Evolutionary conservation across 2,329 filamentous ascomycete species (phyloP), one percentile per base, ranked within the genome.

Genomic region (Alternaria sp.): DNA sequence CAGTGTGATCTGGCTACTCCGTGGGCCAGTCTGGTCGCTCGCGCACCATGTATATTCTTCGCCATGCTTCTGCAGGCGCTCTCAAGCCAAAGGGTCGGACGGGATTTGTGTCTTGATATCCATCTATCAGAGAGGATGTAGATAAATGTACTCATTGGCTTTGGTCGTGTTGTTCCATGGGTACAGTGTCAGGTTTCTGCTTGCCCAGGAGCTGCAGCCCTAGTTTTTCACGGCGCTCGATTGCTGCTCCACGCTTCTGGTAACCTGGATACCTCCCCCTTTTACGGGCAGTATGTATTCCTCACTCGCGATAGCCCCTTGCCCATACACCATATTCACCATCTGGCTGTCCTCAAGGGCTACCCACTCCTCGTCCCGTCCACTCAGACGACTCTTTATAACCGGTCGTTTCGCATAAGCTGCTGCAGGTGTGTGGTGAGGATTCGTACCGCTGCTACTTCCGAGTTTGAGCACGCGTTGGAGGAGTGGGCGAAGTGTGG

Each of bases 341-440:
- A 39, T 54, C 37, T 50, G 51, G 8, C 44, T 31, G 14, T 58
- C 55, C 26, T 58, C 37, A 5, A 58, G 31, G 7, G 44, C 55
- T n/a, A 58, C 55, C 55, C 55, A 58, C 39, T 58, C 51, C 17
- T 58, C 55, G 21, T 58, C 55, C 28, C 51, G 49, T 34, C 55
- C 55, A 23, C 36, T 54, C 51, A 58, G 24, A 50, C 40, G 51
- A n/a, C 37, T 54, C 55, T 54, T 58, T 45, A 58, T 28, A 49
- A 23, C 29, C 4, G 55, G 55, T 11, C 55, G 55, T 44, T 54
- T 58, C 24, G 42, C 44, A 17, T 58, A 58, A 17, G 37, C 36
- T 37, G 42, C 55, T 29, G 29, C 44, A 21, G 55, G 51, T 31
- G 44, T 58, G n/a, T 44, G 55, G 14, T 51, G 33, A 31, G 51